Percentiles rank a stretch among this genome's conserved stretches.
Conservation (phyloP, 768 basidiomycete species). For the Leccinellum luteum region DNA sequence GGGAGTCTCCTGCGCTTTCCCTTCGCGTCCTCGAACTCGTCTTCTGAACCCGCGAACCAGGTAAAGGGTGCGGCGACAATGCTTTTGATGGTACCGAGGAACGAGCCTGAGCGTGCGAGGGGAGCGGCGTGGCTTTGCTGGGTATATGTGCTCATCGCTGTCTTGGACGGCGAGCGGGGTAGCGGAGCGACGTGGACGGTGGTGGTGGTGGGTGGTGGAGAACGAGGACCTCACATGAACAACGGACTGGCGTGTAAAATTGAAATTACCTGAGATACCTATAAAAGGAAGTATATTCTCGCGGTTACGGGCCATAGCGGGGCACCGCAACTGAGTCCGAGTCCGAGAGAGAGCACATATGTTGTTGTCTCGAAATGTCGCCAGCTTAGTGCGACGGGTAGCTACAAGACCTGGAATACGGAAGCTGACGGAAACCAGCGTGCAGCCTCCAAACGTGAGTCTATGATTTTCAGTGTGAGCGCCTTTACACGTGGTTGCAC, state of each 20-base stretch:
- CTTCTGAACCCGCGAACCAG: conserved; percentile 51
- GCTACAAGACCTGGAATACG: not conserved
- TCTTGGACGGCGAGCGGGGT: conserved; percentile 15
- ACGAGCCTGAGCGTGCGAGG: conserved; percentile 53
- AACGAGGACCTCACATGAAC: conserved; percentile 17
- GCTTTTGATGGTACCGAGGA: conserved; percentile 62
- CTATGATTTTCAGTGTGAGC: conserved; percentile 7
- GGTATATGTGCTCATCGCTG: conserved; percentile 32
- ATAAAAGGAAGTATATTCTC: conserved; percentile 16
- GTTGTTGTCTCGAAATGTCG: conserved; percentile 21
- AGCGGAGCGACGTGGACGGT: conserved; percentile 14
- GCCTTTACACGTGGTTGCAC: conserved; percentile 13
- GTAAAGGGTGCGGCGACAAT: conserved; percentile 61
- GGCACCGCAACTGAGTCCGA: not conserved
- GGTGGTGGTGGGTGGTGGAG: conserved; percentile 24
- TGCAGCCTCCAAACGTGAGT: conserved; percentile 19
- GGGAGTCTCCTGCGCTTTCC: conserved; percentile 56
- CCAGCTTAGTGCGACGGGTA: conserved; percentile 5
- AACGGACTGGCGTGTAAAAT: conserved; percentile 12
- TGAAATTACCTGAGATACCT: not conserved
- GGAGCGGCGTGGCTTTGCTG: conserved; percentile 31
- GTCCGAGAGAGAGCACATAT: conserved; percentile 10
- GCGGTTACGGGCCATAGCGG: not conserved
- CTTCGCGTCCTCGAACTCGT: conserved; percentile 47
- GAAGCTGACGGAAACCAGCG: conserved; percentile 9